Conservation (phyloP, 2,329 filamentous ascomycete species). For the Sporothrix variecibatus region DNA sequence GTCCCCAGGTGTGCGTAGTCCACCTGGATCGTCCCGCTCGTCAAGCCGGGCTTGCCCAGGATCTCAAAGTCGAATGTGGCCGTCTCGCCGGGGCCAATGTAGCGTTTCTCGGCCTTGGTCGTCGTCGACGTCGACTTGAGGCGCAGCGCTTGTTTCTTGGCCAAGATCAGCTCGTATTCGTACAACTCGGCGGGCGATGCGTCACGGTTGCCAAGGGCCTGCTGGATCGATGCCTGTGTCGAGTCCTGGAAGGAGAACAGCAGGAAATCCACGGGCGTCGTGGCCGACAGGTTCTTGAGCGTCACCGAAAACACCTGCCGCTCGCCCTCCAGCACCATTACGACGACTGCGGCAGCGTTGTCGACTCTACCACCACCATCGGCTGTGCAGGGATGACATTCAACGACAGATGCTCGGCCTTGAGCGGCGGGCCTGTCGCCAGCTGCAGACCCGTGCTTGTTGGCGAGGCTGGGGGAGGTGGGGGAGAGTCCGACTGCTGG, state of each 20-base stretch:
- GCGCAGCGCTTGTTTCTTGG: slow-evolving; percentile 70
- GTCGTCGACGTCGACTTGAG: slow-evolving; percentile 37
- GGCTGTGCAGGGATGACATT: slow-evolving; percentile 82
- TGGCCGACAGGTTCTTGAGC: slow-evolving; percentile 71
- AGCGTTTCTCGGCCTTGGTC: slow-evolving; percentile 38
- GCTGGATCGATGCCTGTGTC: slow-evolving; percentile 74
- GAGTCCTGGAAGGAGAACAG: slow-evolving; percentile 90
- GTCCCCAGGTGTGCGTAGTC: slow-evolving; percentile 84
- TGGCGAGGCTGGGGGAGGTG: slow-evolving; percentile 14
- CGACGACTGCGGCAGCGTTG: slow-evolving; percentile 78
- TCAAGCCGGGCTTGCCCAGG: slow-evolving; percentile 81
- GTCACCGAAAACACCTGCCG: slow-evolving; percentile 74
- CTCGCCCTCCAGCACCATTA: slow-evolving; percentile 95
- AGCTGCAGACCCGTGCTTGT: background rate
- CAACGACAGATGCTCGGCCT: slow-evolving; percentile 58
- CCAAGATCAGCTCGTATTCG: slow-evolving; percentile 79
- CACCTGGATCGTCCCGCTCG: slow-evolving; percentile 75
- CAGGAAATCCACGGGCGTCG: slow-evolving; percentile 77
- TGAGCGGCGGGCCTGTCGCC: slow-evolving; percentile 44
- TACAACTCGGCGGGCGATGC: slow-evolving; percentile 77
- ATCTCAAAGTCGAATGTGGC: slow-evolving; percentile 81
- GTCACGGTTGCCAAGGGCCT: slow-evolving; percentile 74
- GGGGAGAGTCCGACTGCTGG: background rate
- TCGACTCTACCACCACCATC: slow-evolving; percentile 71
- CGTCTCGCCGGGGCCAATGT: slow-evolving; percentile 67